Percentiles rank a stretch among this genome's conserved stretches.
Evolutionary conservation across 257 asterid species (phyloP).

Genomic region (Osmanthus fragrans): DNA sequence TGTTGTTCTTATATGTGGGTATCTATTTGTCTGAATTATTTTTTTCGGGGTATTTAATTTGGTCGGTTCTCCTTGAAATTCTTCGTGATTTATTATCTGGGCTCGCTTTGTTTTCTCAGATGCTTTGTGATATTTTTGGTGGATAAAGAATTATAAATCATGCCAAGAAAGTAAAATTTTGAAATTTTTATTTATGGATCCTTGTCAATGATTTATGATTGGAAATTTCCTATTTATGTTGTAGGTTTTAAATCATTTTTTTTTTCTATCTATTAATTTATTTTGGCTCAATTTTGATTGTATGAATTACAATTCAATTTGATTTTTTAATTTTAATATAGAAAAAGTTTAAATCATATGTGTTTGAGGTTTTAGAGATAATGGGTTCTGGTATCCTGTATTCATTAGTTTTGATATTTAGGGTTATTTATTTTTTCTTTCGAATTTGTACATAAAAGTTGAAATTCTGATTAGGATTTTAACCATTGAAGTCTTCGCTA

Average conservation of each 20-base stretch:
- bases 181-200: conserved; percentile 8
- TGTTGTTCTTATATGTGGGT: background rate
- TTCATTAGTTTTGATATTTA: conserved; percentile 14
- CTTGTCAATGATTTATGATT: conserved; percentile 2
- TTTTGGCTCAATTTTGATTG: conserved; percentile 14
- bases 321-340: background rate
- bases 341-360: background rate
- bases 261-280: background rate
- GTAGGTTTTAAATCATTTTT: background rate
- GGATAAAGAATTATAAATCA: background rate
- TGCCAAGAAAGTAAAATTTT: conserved; percentile 1
- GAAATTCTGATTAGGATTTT: background rate
- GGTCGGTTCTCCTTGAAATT: background rate
- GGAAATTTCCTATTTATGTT: conserved; percentile 5
- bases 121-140: conserved; percentile 8
- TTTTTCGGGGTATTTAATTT: conserved; percentile 16
- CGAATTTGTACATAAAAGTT: background rate
- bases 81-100: background rate
- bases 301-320: conserved; percentile 6
- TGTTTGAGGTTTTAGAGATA: background rate
- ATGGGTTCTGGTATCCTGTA: conserved; percentile 15
- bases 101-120: background rate
- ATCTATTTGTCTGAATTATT: conserved; percentile 6
- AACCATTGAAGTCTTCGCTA: background rate
- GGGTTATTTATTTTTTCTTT: background rate